phyloP scores from a whole-genome alignment of 1,284 basidiomycete species.

The Rhizopogon hawkerae region DNA sequence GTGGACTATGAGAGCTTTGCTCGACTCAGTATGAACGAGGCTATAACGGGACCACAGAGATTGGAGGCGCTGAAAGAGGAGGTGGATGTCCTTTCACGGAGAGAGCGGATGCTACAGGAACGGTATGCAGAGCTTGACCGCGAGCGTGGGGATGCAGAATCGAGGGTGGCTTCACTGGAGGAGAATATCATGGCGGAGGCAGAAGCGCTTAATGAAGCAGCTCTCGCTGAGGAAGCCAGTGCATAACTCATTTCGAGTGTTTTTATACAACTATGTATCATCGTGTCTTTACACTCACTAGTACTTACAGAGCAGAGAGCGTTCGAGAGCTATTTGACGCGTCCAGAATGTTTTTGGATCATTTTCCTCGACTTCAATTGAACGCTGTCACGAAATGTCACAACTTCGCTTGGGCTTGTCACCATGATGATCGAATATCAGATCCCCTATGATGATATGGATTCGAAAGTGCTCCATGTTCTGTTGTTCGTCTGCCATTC shows the following conservation, averaged over 20 bases:
- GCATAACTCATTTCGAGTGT: slow-evolving; percentile 6
- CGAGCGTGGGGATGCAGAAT: slow-evolving; percentile 60
- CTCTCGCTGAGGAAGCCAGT: slow-evolving; percentile 48
- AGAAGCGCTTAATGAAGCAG: slow-evolving; percentile 72
- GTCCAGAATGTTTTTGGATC: too few relatives aligned
- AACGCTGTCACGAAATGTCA: not conserved
- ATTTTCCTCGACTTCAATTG: too few relatives aligned
- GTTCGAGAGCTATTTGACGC: too few relatives aligned
- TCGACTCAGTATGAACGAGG: slow-evolving; percentile 64
- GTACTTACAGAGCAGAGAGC: too few relatives aligned
- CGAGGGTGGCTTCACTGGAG: slow-evolving; percentile 55
- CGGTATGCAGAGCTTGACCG: slow-evolving; percentile 75
- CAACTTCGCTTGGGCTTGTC: not conserved
- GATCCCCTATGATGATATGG: not conserved
- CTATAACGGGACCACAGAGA: slow-evolving; percentile 65
- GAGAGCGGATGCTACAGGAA: slow-evolving; percentile 71
- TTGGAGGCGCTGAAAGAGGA: slow-evolving; percentile 74
- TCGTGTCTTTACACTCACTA: not conserved
- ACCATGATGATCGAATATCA: not conserved
- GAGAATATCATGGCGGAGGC: slow-evolving; percentile 76
- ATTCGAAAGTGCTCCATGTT: too few relatives aligned
- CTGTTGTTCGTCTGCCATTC: not conserved
- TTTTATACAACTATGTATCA: slow-evolving; percentile 8
- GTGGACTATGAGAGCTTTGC: slow-evolving; percentile 75
- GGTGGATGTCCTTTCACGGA: slow-evolving; percentile 67